Evolutionary conservation across 371 early-diverging fungal species (phyloP).

Genomic region (Mortierella sp.): DNA sequence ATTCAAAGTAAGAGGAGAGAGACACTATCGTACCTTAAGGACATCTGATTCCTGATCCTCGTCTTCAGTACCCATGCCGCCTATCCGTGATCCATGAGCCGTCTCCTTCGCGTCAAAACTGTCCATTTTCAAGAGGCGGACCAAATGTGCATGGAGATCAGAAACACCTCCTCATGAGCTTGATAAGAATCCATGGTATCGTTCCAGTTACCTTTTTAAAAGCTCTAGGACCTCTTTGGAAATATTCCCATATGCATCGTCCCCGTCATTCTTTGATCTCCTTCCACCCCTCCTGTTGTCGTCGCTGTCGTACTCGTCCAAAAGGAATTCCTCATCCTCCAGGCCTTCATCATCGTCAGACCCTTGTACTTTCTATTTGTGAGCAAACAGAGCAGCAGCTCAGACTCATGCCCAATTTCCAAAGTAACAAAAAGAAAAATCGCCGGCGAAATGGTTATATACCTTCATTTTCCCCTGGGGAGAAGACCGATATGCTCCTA

Average conservation of each 20-base stretch:
- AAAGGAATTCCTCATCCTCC: constrained; percentile 66
- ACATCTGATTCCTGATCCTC: constrained; percentile 63
- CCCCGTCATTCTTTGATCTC: neutral
- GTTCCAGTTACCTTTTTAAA: constrained; percentile 60
- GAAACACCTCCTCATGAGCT: too few relatives aligned
- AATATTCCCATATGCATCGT: constrained; percentile 40
- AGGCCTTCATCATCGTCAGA: constrained; percentile 26
- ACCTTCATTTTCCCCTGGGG: constrained; percentile 26
- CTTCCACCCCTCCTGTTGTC: constrained; percentile 48
- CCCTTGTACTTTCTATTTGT: constrained; percentile 38
- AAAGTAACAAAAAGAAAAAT: too few relatives aligned
- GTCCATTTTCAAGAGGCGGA: neutral
- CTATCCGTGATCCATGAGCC: constrained; percentile 13
- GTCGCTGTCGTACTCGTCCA: constrained; percentile 78
- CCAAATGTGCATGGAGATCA: constrained; percentile 2
- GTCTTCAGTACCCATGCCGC: constrained; percentile 17
- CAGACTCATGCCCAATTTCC: too few relatives aligned
- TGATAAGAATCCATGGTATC: too few relatives aligned
- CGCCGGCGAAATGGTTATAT: neutral
- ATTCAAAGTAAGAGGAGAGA: neutral
- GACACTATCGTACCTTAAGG: constrained; percentile 58
- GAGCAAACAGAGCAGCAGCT: neutral
- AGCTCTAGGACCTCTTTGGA: constrained; percentile 69
- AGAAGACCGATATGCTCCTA: constrained; percentile 1
- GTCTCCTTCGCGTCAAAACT: constrained; percentile 35